Evolutionary conservation across 768 basidiomycete species (phyloP).

Genomic region (Lactifluus piperatus): DNA sequence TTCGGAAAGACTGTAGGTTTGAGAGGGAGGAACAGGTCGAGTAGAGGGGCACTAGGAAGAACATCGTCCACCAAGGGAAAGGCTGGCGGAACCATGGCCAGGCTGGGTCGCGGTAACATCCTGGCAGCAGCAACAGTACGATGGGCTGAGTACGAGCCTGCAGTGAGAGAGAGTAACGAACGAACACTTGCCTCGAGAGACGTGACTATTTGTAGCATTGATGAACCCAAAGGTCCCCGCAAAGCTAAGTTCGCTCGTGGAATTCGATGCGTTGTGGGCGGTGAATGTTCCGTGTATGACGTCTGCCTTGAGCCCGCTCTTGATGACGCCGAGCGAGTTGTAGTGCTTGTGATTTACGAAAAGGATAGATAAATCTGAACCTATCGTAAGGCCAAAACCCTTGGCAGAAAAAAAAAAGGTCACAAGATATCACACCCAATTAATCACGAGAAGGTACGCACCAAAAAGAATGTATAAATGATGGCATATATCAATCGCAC

Average conservation of each 20-base stretch:
- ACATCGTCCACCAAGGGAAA: conserved; percentile 75
- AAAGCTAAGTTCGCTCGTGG: conserved; percentile 20
- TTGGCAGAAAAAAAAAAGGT: conserved; percentile 24
- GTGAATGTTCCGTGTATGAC: conserved; percentile 45
- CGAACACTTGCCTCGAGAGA: conserved; percentile 28
- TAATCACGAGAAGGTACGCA: conserved; percentile 25
- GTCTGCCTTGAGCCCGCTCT: conserved; percentile 23
- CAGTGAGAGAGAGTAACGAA: neutral
- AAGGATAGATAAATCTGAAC: conserved; percentile 66
- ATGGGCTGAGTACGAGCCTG: neutral
- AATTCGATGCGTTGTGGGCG: conserved; percentile 29
- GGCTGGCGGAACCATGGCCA: conserved; percentile 76
- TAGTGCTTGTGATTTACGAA: conserved; percentile 55
- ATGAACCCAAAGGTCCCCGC: conserved; percentile 26
- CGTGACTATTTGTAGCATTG: conserved; percentile 24
- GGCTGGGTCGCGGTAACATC: conserved; percentile 62
- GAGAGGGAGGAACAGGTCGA: conserved; percentile 65
- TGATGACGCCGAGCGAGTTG: conserved; percentile 26
- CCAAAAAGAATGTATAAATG: conserved; percentile 77
- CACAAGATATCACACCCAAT: neutral
- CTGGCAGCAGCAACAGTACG: conserved; percentile 34
- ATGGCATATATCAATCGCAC: conserved; percentile 81
- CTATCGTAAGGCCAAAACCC: conserved; percentile 81
- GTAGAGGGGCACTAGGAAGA: conserved; percentile 69
- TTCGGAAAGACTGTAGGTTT: conserved; percentile 65